Evolutionary conservation across 2,329 filamentous ascomycete species (phyloP).

Genomic region (Aspergillus quadrilineatus): DNA sequence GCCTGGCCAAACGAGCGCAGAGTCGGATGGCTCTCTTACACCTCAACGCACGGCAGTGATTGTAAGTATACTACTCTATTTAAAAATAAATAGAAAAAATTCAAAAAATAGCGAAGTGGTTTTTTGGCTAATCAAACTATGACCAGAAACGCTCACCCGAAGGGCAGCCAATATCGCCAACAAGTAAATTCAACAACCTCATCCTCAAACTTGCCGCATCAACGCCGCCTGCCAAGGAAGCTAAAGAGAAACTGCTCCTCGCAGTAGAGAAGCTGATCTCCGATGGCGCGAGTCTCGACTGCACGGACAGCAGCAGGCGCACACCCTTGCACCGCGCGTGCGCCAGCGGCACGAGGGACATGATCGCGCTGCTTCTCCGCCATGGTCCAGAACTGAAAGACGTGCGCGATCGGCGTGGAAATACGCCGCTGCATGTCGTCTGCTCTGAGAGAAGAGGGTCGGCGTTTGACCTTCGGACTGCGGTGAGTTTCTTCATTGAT

Average conservation of each 20-base stretch:
- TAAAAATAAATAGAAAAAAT: no score
- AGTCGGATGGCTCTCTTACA: not conserved
- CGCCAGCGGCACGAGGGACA: not conserved
- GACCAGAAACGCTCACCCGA: not conserved
- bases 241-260: not conserved
- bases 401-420: not conserved
- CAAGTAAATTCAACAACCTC: not conserved
- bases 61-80: not conserved
- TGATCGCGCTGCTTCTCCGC: not conserved
- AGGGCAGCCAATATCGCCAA: not conserved
- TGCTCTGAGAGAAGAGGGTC: not conserved
- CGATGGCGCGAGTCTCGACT: not conserved
- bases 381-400: not conserved
- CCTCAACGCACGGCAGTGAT: not conserved
- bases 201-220: not conserved
- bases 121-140: not conserved
- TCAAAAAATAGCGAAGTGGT: not conserved
- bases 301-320: not conserved
- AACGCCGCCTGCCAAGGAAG: not conserved
- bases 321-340: slow-evolving; percentile 1
- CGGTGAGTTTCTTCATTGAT: not conserved
- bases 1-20: not conserved
- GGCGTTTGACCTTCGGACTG: not conserved
- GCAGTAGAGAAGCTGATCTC: not conserved
- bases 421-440: not conserved